Conservation (phyloP, 1,284 basidiomycete genomes). For the Marasmius tenuissimus region DNA sequence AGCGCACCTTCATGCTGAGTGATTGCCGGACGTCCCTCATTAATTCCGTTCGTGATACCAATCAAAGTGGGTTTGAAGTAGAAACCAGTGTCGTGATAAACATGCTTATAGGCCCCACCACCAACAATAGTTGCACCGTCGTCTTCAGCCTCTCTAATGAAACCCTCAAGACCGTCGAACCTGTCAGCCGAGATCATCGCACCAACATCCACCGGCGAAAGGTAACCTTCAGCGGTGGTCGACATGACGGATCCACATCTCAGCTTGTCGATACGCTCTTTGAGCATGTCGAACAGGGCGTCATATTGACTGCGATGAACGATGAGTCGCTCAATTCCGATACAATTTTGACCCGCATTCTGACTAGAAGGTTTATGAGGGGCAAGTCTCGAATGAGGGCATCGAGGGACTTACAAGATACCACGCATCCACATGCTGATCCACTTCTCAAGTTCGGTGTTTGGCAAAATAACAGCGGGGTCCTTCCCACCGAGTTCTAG, state of each 20-base stretch:
- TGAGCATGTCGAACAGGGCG: conserved; percentile 66
- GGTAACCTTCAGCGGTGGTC: conserved; percentile 61
- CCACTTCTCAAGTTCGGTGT: conserved; percentile 71
- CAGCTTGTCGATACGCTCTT: conserved; percentile 63
- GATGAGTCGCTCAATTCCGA: conserved; percentile 91
- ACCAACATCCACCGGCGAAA: conserved; percentile 75
- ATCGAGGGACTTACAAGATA: conserved; percentile 67
- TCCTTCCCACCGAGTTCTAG: conserved; percentile 91
- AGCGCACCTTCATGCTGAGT: conserved; percentile 78
- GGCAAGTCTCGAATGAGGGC: not conserved
- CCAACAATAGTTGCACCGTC: conserved; percentile 70
- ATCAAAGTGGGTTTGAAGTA: conserved; percentile 92
- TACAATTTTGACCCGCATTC: conserved; percentile 95
- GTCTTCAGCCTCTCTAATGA: conserved; percentile 72
- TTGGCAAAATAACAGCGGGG: conserved; percentile 74
- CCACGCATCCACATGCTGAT: conserved; percentile 82
- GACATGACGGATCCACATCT: conserved; percentile 72
- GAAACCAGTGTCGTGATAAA: conserved; percentile 63
- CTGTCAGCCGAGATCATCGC: conserved; percentile 76
- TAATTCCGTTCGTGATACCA: conserved; percentile 74
- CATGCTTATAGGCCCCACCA: conserved; percentile 71
- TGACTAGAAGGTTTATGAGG: conserved; percentile 51
- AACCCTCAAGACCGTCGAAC: conserved; percentile 70
- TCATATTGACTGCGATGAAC: conserved; percentile 79
- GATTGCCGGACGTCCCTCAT: conserved; percentile 72